phyloP scores from a whole-genome alignment of 1,284 basidiomycete species.

The Cutaneotrichosporon spelunceum region DNA sequence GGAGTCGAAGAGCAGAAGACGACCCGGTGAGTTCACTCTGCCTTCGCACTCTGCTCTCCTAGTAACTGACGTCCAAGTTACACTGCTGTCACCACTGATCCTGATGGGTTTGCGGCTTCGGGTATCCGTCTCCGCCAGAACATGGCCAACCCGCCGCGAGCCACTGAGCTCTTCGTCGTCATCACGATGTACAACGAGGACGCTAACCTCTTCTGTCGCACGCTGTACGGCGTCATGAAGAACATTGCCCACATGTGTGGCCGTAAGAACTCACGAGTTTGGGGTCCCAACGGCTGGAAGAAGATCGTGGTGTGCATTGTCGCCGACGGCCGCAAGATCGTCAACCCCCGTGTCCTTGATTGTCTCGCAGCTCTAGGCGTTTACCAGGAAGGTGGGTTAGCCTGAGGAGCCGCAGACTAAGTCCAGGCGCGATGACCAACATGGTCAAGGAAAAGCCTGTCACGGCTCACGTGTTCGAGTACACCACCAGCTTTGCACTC shows the following conservation, averaged over 20 bases:
- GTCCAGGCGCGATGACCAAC: slow-evolving; percentile 73
- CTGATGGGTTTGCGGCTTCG: slow-evolving; percentile 82
- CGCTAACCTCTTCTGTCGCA: slow-evolving; percentile 87
- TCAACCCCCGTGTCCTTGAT: slow-evolving; percentile 91
- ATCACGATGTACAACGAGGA: slow-evolving; percentile 98
- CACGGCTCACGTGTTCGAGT: slow-evolving; percentile 89
- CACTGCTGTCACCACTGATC: slow-evolving; percentile 87
- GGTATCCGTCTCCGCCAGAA: slow-evolving; percentile 84
- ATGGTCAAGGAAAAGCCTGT: slow-evolving; percentile 81
- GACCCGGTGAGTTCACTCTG: slow-evolving; percentile 67
- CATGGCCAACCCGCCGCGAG: slow-evolving; percentile 61
- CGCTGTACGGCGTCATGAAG: slow-evolving; percentile 91
- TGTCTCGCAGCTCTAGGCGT: slow-evolving; percentile 62
- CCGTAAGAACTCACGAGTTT: slow-evolving; percentile 88
- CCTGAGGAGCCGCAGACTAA: neutral
- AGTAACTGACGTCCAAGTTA: slow-evolving; percentile 46
- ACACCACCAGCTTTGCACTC: slow-evolving; percentile 82
- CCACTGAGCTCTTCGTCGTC: slow-evolving; percentile 89
- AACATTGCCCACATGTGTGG: slow-evolving; percentile 87
- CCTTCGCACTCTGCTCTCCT: too few relatives aligned
- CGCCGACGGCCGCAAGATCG: slow-evolving; percentile 85
- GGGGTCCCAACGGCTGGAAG: slow-evolving; percentile 96
- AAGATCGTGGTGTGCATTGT: slow-evolving; percentile 96
- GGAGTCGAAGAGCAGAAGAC: slow-evolving; percentile 79
- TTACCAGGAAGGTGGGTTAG: slow-evolving; percentile 55